These are phyloP conservation scores for Exobasidium rhododendri DNA, from an alignment of 1,284 basidiomycete species.

Conservation along the genomic window DNA sequence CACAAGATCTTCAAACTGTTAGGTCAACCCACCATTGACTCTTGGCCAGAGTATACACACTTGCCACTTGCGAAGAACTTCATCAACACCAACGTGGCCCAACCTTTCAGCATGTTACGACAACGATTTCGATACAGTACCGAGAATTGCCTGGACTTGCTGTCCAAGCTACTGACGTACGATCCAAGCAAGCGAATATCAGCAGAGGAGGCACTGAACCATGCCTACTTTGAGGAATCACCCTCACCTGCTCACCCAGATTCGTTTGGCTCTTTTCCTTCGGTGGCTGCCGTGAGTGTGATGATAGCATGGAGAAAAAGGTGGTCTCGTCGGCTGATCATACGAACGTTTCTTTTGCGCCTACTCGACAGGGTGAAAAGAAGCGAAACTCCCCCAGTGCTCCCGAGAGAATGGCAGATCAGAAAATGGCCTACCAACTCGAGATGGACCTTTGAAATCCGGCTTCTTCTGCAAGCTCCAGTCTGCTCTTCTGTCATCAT, in stretches of 20 bases:
- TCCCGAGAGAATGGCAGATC: not conserved
- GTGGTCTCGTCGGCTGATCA: not conserved
- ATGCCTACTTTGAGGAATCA: conserved; percentile 86
- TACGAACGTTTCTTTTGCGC: not conserved
- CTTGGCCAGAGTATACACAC: conserved; percentile 78
- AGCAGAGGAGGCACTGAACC: conserved; percentile 81
- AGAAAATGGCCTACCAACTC: conserved; percentile 20
- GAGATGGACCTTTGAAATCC: conserved; percentile 20
- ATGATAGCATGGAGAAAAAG: too few species aligned
- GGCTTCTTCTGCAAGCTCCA: not conserved
- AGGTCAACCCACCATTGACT: conserved; percentile 76
- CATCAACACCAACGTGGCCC: conserved; percentile 54
- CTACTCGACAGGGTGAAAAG: not conserved
- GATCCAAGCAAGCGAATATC: conserved; percentile 79
- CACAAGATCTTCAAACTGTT: conserved; percentile 86
- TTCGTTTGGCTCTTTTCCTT: conserved; percentile 92
- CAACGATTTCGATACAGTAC: conserved; percentile 65
- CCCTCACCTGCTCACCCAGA: conserved; percentile 97
- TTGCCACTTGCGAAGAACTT: conserved; percentile 78
- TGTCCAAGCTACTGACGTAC: conserved; percentile 79
- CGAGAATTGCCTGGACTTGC: conserved; percentile 75
- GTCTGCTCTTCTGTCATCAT: not conserved
- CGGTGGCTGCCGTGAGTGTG: conserved; percentile 75
- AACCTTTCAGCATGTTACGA: conserved; percentile 16
- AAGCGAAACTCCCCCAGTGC: not conserved